Percentiles rank a stretch among this genome's conserved stretches.
These are phyloP conservation scores for Strobilomyces echinocephalus DNA, from an alignment of 768 basidiomycete genomes.

Conservation along the genomic window DNA sequence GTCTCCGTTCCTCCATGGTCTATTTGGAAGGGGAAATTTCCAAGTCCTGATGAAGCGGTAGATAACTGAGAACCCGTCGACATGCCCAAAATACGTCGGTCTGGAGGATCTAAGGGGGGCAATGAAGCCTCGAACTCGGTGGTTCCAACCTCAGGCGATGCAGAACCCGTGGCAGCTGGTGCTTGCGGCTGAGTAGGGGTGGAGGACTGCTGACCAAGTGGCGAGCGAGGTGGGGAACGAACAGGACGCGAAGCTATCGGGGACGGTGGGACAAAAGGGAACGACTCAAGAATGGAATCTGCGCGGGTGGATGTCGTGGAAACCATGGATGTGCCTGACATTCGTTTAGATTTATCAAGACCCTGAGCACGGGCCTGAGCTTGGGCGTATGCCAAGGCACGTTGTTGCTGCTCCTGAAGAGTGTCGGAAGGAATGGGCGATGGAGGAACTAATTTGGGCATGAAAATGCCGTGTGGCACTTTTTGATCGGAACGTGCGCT, in stretches of 20 bases:
- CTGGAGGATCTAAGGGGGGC: conserved; percentile 39
- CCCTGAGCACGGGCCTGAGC: conserved; percentile 55
- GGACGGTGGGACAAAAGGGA: conserved; percentile 86
- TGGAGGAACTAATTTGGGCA: conserved; percentile 57
- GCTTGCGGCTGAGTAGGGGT: conserved; percentile 17
- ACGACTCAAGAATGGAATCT: conserved; percentile 81
- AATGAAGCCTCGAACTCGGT: conserved; percentile 33
- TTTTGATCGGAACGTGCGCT: conserved; percentile 37
- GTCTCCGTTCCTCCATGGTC: conserved; percentile 50
- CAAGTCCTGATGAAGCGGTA: conserved; percentile 74
- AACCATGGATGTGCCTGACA: conserved; percentile 62
- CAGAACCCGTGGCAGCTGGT: background rate
- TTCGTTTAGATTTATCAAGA: conserved; percentile 41
- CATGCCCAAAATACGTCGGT: conserved; percentile 59
- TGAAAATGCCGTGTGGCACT: conserved; percentile 54
- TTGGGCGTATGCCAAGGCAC: conserved; percentile 57
- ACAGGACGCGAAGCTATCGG: conserved; percentile 80
- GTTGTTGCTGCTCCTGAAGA: conserved; percentile 65
- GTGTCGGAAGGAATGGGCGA: conserved; percentile 29
- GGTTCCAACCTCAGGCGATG: conserved; percentile 7
- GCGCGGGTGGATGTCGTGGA: conserved; percentile 68
- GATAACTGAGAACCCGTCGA: conserved; percentile 76
- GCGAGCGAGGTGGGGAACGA: conserved; percentile 71
- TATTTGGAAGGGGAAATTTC: conserved; percentile 84
- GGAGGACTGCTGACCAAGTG: conserved; percentile 57